A percentile compares a stretch with the other conserved stretches of the same genome.
Conservation (phyloP, 2,329 filamentous ascomycete species). For the Ophiostoma angusticollis region DNA sequence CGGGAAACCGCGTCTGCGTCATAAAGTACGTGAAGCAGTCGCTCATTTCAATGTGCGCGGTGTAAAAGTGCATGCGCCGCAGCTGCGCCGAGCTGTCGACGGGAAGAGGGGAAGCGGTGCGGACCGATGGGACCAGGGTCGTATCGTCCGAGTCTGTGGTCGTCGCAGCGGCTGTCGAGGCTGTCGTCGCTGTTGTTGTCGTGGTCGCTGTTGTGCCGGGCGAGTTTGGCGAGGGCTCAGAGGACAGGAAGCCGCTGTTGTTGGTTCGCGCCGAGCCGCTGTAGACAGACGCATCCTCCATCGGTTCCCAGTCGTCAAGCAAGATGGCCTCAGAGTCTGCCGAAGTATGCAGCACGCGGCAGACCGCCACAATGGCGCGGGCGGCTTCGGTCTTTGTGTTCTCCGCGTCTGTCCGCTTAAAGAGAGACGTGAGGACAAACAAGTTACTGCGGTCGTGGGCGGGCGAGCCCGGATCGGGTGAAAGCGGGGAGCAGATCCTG, state of each 20-base stretch:
- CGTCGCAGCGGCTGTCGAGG: constrained; percentile 10
- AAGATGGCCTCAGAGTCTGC: constrained; percentile 13
- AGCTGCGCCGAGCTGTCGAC: not conserved
- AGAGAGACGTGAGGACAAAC: constrained; percentile 27
- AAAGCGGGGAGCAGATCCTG: constrained; percentile 31
- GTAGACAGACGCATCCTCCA: constrained; percentile 14
- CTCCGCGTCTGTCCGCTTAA: constrained; percentile 32
- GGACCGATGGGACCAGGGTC: too few relatives aligned
- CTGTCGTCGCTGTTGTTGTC: not conserved
- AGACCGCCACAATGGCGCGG: constrained; percentile 38
- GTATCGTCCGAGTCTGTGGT: too few relatives aligned
- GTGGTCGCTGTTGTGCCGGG: not conserved
- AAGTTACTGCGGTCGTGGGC: constrained; percentile 23
- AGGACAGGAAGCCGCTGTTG: constrained; percentile 1
- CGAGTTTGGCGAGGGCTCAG: not conserved
- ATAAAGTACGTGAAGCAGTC: constrained; percentile 38
- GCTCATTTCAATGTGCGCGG: constrained; percentile 27
- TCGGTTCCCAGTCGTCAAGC: constrained; percentile 23
- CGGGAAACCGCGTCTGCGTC: constrained; percentile 44
- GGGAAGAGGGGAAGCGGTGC: not conserved
- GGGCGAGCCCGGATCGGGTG: constrained; percentile 23
- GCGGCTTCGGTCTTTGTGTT: constrained; percentile 49
- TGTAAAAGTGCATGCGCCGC: constrained; percentile 30
- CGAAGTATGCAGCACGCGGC: constrained; percentile 40
- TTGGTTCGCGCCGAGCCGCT: not conserved